Conservation (phyloP, 2,329 filamentous ascomycete species). For the Calonectria hongkongensis region DNA sequence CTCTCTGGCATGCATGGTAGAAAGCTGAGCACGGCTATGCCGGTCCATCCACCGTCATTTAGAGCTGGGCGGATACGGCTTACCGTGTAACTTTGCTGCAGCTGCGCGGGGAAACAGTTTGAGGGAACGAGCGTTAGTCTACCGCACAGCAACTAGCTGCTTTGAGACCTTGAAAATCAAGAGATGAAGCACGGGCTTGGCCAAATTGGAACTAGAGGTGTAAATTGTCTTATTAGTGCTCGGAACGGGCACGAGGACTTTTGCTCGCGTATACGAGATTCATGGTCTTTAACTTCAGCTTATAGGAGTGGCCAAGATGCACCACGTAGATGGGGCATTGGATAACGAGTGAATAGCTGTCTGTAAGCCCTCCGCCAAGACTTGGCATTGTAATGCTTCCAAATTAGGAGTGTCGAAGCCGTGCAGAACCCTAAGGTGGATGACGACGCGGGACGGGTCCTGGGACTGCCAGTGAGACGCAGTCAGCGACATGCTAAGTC, state of each 20-base stretch:
- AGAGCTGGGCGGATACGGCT: constrained; percentile 52
- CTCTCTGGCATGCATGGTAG: constrained; percentile 60
- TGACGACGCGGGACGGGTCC: constrained; percentile 67
- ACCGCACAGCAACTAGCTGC: constrained; percentile 42
- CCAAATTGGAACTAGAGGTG: constrained; percentile 56
- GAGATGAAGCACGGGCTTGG: constrained; percentile 53
- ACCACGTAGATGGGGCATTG: constrained; percentile 52
- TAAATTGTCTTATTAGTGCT: constrained; percentile 40
- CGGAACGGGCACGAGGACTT: constrained; percentile 46
- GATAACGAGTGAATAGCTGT: constrained; percentile 55
- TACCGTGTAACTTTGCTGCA: constrained; percentile 56
- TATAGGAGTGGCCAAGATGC: background rate
- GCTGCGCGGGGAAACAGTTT: constrained; percentile 56
- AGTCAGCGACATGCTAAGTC: constrained; percentile 51
- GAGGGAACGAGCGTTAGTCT: constrained; percentile 45
- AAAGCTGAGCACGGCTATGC: constrained; percentile 64
- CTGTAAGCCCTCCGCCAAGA: constrained; percentile 53
- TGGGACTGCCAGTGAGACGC: constrained; percentile 41
- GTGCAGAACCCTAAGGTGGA: constrained; percentile 74
- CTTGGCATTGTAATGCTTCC: constrained; percentile 54
- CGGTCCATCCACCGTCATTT: constrained; percentile 56
- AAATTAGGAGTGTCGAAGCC: constrained; percentile 57
- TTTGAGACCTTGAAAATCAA: constrained; percentile 51
- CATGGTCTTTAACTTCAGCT: background rate
- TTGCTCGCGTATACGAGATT: constrained; percentile 20